Percentiles rank a stretch among this genome's conserved stretches.
These are phyloP conservation scores for Russula olivacea DNA, from an alignment of 768 basidiomycete species.

Conservation along the genomic window DNA sequence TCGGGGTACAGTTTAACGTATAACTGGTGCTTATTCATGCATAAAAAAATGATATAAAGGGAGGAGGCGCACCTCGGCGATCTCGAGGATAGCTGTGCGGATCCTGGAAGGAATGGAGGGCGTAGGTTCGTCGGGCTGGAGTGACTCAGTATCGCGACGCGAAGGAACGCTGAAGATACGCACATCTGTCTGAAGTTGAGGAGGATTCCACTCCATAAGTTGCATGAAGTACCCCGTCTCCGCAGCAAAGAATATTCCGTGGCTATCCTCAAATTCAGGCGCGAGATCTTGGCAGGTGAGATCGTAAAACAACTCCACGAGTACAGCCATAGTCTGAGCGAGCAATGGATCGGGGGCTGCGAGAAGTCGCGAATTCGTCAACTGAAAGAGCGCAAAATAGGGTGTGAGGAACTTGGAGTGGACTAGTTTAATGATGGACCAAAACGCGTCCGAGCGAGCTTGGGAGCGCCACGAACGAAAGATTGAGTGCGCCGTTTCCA, in stretches of 20 bases:
- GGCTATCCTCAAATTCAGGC: constrained; percentile 85
- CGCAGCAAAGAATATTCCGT: constrained; percentile 74
- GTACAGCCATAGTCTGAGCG: constrained; percentile 68
- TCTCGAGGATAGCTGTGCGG: constrained; percentile 85
- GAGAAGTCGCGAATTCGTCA: constrained; percentile 52
- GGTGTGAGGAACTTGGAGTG: constrained; percentile 75
- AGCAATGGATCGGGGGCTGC: constrained; percentile 40
- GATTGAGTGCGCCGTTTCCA: constrained; percentile 94
- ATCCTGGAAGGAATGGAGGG: constrained; percentile 87
- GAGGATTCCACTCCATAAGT: constrained; percentile 76
- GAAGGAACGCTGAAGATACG: constrained; percentile 30
- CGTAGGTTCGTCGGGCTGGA: constrained; percentile 69
- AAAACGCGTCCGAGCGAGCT: constrained; percentile 81
- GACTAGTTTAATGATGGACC: constrained; percentile 87
- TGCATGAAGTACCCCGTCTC: constrained; percentile 67
- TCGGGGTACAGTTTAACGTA: constrained; percentile 82
- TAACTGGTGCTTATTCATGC: constrained; percentile 38
- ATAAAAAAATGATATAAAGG: background rate
- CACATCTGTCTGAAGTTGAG: constrained; percentile 63
- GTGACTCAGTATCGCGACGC: constrained; percentile 11
- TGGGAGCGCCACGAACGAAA: constrained; percentile 91
- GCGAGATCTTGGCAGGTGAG: constrained; percentile 94
- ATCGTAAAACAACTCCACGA: constrained; percentile 88
- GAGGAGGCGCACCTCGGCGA: constrained; percentile 64
- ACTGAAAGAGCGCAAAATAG: constrained; percentile 78